Conservation (phyloP, 2,329 filamentous ascomycete genomes). For the Colletotrichum sp. region DNA sequence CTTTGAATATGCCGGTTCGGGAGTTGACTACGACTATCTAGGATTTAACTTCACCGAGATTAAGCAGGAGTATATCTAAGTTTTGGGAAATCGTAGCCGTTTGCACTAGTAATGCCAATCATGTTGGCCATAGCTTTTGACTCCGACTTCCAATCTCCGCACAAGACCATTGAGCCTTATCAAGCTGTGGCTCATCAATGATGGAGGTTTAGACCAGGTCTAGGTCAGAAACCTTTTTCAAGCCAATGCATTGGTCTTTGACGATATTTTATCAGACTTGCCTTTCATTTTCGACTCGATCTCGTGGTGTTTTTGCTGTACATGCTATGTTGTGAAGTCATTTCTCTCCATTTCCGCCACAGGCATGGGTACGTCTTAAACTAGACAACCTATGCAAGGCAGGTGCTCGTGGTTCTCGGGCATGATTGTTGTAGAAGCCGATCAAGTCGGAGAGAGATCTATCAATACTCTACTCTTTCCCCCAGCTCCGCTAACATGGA, state of each 20-base stretch:
- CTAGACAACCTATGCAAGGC: neutral
- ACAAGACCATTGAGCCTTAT: neutral
- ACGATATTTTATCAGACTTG: too few relatives aligned
- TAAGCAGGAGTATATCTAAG: neutral
- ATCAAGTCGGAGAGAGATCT: neutral
- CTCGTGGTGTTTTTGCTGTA: too few relatives aligned
- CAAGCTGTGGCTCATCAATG: neutral
- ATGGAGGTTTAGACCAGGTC: too few relatives aligned
- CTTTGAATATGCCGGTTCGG: neutral
- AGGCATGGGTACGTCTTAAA: neutral
- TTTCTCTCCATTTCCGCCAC: neutral
- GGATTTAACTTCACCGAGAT: neutral
- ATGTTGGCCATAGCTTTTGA: rapidly evolving
- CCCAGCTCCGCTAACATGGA: neutral
- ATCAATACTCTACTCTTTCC: neutral
- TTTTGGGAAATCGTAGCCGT: rapidly evolving
- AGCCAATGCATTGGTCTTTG: too few relatives aligned
- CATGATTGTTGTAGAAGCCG: neutral
- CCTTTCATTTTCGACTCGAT: too few relatives aligned
- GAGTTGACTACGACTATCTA: neutral
- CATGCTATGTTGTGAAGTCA: neutral
- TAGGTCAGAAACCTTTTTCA: too few relatives aligned
- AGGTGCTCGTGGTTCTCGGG: neutral
- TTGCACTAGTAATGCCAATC: neutral
- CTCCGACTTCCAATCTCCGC: neutral